Conservation (phyloP, 2,329 filamentous ascomycete species). For the Chaetomiaceae sp. region DNA sequence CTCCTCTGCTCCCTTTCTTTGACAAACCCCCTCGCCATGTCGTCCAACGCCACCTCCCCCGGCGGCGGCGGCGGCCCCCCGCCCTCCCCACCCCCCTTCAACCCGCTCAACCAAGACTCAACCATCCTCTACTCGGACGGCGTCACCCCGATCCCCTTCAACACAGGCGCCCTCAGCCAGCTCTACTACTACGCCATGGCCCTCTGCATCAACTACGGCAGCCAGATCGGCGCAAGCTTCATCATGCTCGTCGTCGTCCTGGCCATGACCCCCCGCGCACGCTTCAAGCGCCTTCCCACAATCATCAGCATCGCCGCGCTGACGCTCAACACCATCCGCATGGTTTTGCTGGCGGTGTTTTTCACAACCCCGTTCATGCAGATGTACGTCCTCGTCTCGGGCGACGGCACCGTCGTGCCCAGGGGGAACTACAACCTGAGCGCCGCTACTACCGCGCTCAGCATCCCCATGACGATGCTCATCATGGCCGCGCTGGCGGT, state of each 20-base stretch:
- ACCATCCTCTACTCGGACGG: slow-evolving; percentile 34
- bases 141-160: slow-evolving; percentile 30
- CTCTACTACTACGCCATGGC: slow-evolving; percentile 33
- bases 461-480: slow-evolving; percentile 41
- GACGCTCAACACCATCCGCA: slow-evolving; percentile 55
- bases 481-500: slow-evolving; percentile 46
- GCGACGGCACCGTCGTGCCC: slow-evolving; percentile 50
- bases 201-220: slow-evolving; percentile 49
- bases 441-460: slow-evolving; percentile 39
- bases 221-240: slow-evolving; percentile 65
- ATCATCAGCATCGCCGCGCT: slow-evolving; percentile 61
- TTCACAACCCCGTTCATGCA: slow-evolving; percentile 58
- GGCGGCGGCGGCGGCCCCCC: neutral
- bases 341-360: slow-evolving; percentile 52
- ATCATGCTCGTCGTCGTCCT: slow-evolving; percentile 63
- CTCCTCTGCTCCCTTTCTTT: neutral
- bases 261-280: slow-evolving; percentile 60
- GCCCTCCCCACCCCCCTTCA: slow-evolving; percentile 25
- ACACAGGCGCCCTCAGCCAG: slow-evolving; percentile 34
- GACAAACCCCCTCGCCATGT: neutral
- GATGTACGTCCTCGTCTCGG: slow-evolving; percentile 56
- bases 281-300: slow-evolving; percentile 61
- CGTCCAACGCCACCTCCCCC: neutral
- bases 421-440: slow-evolving; percentile 34
- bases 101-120: slow-evolving; percentile 36